Evolutionary conservation across 2,329 filamentous ascomycete species (phyloP).

Genomic region (Immersiporthe knoxdaviesiana): DNA sequence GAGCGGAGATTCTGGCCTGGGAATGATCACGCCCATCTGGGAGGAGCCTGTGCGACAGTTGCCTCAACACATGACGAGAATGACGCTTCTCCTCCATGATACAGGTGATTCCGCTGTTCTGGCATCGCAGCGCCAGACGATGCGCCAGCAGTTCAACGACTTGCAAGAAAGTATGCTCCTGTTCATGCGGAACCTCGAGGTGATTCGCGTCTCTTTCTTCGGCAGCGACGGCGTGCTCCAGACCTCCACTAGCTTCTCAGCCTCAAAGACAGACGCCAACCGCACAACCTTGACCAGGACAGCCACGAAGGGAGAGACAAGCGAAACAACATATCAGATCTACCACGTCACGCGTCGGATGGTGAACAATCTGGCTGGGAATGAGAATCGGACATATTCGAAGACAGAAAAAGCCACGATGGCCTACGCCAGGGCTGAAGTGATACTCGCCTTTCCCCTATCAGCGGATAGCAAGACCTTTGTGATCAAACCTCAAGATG

Average conservation of each 20-base stretch:
- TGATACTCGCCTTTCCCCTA: slow-evolving; percentile 53
- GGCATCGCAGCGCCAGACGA: slow-evolving; percentile 31
- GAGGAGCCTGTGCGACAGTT: slow-evolving; percentile 13
- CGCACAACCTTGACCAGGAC: slow-evolving; percentile 32
- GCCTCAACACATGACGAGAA: slow-evolving; percentile 21
- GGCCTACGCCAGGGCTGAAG: slow-evolving; percentile 35
- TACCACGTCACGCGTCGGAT: slow-evolving; percentile 26
- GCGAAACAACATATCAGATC: neutral
- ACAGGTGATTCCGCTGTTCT: slow-evolving; percentile 9
- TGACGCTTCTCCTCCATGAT: slow-evolving; percentile 26
- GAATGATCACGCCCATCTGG: slow-evolving; percentile 40
- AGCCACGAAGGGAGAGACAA: neutral
- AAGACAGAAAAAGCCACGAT: slow-evolving; percentile 33
- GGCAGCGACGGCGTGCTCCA: slow-evolving; percentile 14
- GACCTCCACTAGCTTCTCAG: slow-evolving; percentile 29
- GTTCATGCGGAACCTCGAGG: slow-evolving; percentile 46
- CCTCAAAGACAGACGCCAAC: slow-evolving; percentile 15
- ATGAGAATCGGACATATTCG: slow-evolving; percentile 36
- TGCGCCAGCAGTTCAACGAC: slow-evolving; percentile 42
- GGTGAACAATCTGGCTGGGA: slow-evolving; percentile 16
- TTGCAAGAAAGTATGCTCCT: slow-evolving; percentile 45
- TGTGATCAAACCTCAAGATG: slow-evolving; percentile 43
- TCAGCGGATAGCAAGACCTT: slow-evolving; percentile 37
- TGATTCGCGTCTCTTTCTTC: slow-evolving; percentile 39
- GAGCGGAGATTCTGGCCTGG: slow-evolving; percentile 41